Evolutionary conservation across 2,329 filamentous ascomycete genomes (phyloP).

Genomic region (Exophiala bonariae): DNA sequence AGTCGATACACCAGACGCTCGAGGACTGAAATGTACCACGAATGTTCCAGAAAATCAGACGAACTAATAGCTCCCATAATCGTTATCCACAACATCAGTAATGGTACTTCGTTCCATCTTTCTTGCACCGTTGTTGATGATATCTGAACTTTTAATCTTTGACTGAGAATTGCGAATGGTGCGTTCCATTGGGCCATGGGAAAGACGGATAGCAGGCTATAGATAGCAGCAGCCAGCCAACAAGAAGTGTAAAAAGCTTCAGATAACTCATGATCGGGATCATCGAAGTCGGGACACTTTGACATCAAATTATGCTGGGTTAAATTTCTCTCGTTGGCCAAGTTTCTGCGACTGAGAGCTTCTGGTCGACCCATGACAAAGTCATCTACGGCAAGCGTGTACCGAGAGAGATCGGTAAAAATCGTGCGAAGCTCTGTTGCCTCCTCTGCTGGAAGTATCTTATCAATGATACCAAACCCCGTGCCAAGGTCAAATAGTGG

Average conservation of each 20-base stretch:
- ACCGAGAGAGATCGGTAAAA: no score
- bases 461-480: no score
- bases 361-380: conserved; percentile 10
- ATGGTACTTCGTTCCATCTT: conserved; percentile 7
- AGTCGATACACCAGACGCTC: conserved; percentile 12
- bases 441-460: no score
- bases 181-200: conserved; percentile 32
- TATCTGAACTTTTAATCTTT: conserved; percentile 1
- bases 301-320: conserved; percentile 37
- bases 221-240: conserved; percentile 37
- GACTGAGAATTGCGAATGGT: conserved; percentile 6
- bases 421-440: no score
- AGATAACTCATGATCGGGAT: conserved; percentile 28
- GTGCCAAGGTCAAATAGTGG: no score
- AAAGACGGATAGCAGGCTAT: conserved; percentile 39
- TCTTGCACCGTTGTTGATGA: not conserved
- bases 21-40: conserved; percentile 33
- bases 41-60: conserved; percentile 24
- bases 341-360: conserved; percentile 3
- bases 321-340: conserved; percentile 40
- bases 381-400: conserved; percentile 10
- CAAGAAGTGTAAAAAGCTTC: no score
- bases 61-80: conserved; percentile 40
- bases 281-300: not conserved
- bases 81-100: conserved; percentile 37